phyloP scores from a whole-genome alignment of 345 rosid genomes.

The Bruguiera parviflora region DNA sequence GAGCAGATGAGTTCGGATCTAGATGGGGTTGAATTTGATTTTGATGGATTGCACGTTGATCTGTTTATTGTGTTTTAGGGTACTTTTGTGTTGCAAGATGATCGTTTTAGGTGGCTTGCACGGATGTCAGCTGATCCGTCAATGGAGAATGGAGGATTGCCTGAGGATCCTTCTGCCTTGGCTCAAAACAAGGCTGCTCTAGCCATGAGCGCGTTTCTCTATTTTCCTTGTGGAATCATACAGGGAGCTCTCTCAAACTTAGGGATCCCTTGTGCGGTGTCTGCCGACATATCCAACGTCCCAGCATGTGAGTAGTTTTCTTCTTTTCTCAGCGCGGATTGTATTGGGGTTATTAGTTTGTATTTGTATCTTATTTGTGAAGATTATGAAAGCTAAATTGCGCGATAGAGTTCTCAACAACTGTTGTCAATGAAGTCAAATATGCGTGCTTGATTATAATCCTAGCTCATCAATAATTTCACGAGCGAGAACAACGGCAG shows the following conservation, averaged over 20 bases:
- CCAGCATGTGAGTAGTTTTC: conserved; percentile 77
- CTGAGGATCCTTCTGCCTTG: conserved; percentile 49
- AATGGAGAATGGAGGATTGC: conserved; percentile 34
- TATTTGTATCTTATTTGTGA: background rate
- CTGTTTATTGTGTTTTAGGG: conserved; percentile 54
- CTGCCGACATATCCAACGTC: conserved; percentile 89
- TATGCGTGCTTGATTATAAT: background rate
- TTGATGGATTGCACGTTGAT: background rate
- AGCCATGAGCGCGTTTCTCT: conserved; percentile 76
- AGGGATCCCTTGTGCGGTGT: conserved; percentile 94
- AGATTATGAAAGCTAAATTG: background rate
- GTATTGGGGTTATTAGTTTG: background rate
- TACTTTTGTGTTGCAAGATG: conserved; percentile 97
- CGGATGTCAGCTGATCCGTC: conserved; percentile 65
- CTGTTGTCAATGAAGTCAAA: background rate
- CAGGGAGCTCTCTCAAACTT: conserved; percentile 96
- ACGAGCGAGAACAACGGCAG: background rate
- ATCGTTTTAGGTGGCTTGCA: conserved; percentile 80
- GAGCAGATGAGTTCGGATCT: background rate
- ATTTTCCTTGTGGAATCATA: conserved; percentile 95
- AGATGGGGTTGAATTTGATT: background rate
- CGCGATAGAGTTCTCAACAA: background rate
- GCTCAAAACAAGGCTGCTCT: conserved; percentile 66
- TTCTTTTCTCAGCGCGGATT: background rate
- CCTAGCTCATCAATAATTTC: background rate